Percentiles rank a stretch among this genome's conserved stretches.
These are phyloP conservation scores for Fusarium sp. DNA, from an alignment of 2,329 filamentous ascomycete species.

Conservation along the genomic window DNA sequence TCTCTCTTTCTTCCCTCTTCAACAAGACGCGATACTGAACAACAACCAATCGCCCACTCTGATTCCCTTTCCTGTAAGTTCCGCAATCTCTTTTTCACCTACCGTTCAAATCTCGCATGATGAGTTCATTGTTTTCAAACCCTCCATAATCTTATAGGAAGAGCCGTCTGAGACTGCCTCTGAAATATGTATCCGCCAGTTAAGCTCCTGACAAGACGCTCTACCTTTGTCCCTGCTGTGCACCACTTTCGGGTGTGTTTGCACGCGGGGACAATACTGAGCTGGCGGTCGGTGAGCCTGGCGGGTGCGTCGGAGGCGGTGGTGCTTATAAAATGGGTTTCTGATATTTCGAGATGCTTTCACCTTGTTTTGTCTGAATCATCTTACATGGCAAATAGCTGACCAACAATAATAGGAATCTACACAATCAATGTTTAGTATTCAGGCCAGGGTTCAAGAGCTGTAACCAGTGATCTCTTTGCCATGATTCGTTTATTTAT, in stretches of 20 bases:
- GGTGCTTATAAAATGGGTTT: slow-evolving; percentile 61
- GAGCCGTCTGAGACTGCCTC: slow-evolving; percentile 59
- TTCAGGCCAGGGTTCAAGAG: neutral
- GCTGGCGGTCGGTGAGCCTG: slow-evolving; percentile 43
- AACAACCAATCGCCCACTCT: neutral
- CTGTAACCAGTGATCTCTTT: neutral
- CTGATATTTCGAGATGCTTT: slow-evolving; percentile 53
- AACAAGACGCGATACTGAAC: neutral
- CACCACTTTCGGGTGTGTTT: slow-evolving; percentile 49
- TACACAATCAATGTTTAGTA: neutral
- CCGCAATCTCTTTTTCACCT: neutral
- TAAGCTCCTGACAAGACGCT: slow-evolving; percentile 40
- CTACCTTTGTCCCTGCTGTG: slow-evolving; percentile 33
- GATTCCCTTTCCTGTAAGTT: slow-evolving; percentile 21
- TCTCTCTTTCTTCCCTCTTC: slow-evolving; percentile 30
- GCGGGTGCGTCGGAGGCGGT: slow-evolving; percentile 53
- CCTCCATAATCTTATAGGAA: slow-evolving; percentile 56
- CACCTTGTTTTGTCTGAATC: slow-evolving; percentile 3
- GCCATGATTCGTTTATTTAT: slow-evolving; percentile 29
- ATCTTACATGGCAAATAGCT: slow-evolving; percentile 16
- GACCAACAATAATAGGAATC: slow-evolving; percentile 33
- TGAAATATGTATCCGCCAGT: slow-evolving; percentile 40
- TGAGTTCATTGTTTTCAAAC: slow-evolving; percentile 55
- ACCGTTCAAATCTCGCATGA: slow-evolving; percentile 50
- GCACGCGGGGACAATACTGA: slow-evolving; percentile 47